These are phyloP conservation scores for Penicillium sp. DNA, from an alignment of 2,329 filamentous ascomycete genomes.

Conservation along the genomic window DNA sequence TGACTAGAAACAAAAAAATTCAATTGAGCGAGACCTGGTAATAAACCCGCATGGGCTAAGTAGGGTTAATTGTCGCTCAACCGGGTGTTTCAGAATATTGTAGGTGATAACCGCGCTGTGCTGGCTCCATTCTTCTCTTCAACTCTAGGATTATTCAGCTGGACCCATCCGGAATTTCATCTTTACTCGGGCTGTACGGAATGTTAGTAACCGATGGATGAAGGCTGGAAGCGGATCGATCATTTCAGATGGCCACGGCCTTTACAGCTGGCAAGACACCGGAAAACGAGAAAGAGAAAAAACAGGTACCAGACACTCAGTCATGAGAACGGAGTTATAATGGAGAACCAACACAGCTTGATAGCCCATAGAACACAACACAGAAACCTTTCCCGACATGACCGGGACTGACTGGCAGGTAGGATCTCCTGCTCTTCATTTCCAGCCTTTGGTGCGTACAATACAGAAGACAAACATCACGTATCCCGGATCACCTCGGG, in stretches of 20 bases:
- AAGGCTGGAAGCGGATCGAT: slow-evolving; percentile 1
- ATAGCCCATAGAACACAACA: slow-evolving; percentile 7
- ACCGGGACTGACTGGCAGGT: slow-evolving; percentile 2
- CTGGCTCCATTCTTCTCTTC: neutral
- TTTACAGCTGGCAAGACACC: slow-evolving; percentile 12
- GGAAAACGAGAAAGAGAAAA: neutral
- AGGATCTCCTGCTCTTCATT: slow-evolving; percentile 2
- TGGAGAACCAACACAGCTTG: neutral
- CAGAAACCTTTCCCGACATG: slow-evolving; percentile 6
- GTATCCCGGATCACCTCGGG: slow-evolving; percentile 1
- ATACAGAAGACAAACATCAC: slow-evolving; percentile 6
- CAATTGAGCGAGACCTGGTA: neutral
- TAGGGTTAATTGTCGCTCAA: neutral
- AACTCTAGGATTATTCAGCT: neutral
- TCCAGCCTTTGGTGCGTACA: slow-evolving; percentile 15
- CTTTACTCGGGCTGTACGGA: slow-evolving; percentile 5
- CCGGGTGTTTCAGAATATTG: neutral
- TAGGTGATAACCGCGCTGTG: neutral
- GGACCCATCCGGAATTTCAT: neutral
- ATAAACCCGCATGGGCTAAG: neutral
- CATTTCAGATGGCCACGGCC: slow-evolving; percentile 14
- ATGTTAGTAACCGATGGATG: slow-evolving; percentile 11
- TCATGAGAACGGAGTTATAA: neutral
- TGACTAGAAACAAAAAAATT: neutral
- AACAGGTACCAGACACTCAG: neutral